Conservation (phyloP, 345 rosid genomes). For the Trapa incisa region DNA sequence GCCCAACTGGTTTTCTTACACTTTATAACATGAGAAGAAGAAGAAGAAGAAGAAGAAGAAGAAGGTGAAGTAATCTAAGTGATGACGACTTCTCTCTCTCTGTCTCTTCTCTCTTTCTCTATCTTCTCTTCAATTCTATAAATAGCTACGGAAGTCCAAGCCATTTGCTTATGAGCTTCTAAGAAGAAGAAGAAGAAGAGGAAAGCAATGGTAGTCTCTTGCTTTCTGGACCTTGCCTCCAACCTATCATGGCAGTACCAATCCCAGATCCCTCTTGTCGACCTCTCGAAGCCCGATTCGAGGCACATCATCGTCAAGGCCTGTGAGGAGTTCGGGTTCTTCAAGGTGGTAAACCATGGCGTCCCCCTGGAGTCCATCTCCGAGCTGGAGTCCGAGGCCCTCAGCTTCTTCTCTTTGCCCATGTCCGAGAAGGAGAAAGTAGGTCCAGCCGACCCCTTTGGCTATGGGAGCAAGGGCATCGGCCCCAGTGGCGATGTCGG, state of each 20-base stretch:
- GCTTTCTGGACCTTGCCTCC: background rate
- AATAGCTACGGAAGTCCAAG: background rate
- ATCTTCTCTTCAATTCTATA: background rate
- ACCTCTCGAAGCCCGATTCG: constrained; percentile 23
- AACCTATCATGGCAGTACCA: background rate
- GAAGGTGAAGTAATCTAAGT: too few relatives aligned
- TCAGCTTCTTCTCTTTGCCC: constrained; percentile 25
- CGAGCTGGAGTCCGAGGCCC: constrained; percentile 24
- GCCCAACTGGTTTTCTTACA: too few relatives aligned
- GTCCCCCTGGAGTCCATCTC: constrained; percentile 26
- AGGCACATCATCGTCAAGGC: constrained; percentile 25
- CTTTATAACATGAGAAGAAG: too few relatives aligned
- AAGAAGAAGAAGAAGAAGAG: background rate
- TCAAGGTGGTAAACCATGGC: constrained; percentile 37
- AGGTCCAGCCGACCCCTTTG: constrained; percentile 31
- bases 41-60: too few relatives aligned
- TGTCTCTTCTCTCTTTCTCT: background rate
- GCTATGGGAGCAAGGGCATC: constrained; percentile 40
- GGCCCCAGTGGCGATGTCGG: constrained; percentile 47
- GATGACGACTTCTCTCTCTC: background rate
- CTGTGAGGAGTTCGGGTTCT: constrained; percentile 41
- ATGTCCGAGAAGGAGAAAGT: constrained; percentile 25
- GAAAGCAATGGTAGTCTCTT: constrained; percentile 13
- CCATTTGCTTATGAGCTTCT: background rate
- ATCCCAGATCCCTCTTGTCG: constrained; percentile 15